Evolutionary conservation across 2,329 filamentous ascomycete genomes (phyloP).

Genomic region (Aspergillus candidus): DNA sequence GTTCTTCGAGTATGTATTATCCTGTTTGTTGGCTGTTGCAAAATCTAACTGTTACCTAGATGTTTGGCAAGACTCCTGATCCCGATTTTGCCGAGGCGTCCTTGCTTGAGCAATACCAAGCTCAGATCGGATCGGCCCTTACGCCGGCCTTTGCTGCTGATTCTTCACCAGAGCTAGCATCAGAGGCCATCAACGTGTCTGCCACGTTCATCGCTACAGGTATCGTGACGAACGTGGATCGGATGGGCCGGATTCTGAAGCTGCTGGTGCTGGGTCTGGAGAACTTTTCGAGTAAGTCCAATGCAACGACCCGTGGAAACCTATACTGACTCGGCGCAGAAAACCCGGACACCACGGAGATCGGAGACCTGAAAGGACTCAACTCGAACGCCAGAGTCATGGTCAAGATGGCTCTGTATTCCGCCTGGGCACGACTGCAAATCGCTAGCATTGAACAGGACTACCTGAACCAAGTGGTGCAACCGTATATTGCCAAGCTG

Average conservation of each 20-base stretch:
- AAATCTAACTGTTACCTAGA: conserved; percentile 36
- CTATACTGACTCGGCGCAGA: conserved; percentile 26
- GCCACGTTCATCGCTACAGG: conserved; percentile 97
- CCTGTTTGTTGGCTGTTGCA: conserved; percentile 1
- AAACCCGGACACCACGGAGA: conserved; percentile 73
- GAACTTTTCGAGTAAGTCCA: conserved; percentile 69
- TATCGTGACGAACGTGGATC: conserved; percentile 92
- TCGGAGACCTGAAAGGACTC: conserved; percentile 85
- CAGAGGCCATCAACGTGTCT: conserved; percentile 94
- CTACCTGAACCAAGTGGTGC: conserved; percentile 81
- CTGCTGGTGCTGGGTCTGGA: conserved; percentile 84
- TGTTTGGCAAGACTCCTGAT: conserved; percentile 92
- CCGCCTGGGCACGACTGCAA: conserved; percentile 94
- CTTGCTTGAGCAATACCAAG: conserved; percentile 94
- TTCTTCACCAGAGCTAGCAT: conserved; percentile 90
- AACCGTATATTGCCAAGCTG: conserved; percentile 80
- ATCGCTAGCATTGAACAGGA: conserved; percentile 88
- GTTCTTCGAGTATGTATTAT: conserved; percentile 59
- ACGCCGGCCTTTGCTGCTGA: conserved; percentile 94
- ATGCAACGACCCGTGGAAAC: no score
- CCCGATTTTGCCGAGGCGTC: conserved; percentile 97
- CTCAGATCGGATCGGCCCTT: conserved; percentile 92
- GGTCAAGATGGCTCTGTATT: conserved; percentile 96
- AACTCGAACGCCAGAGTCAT: conserved; percentile 96
- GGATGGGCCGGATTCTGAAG: conserved; percentile 98